Conservation (phyloP, 192 early-diverging fungal genomes). For the Coemansia reversa region DNA sequence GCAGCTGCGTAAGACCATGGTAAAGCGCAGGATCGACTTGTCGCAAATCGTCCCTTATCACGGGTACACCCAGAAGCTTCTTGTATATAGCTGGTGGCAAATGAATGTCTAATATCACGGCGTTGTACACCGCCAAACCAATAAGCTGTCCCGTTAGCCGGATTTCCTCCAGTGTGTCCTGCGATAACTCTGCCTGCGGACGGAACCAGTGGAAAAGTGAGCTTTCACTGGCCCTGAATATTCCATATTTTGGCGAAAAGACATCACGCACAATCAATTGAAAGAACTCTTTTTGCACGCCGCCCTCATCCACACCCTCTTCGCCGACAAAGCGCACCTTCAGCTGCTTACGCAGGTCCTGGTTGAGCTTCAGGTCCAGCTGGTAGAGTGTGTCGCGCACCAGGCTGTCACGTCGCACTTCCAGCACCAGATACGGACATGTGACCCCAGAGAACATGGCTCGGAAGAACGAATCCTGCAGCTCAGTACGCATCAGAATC, state of each 20-base stretch:
- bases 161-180: slow-evolving; percentile 71
- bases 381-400: slow-evolving; percentile 71
- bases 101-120: slow-evolving; percentile 87
- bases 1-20: slow-evolving; percentile 73
- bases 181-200: slow-evolving; percentile 52
- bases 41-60: slow-evolving; percentile 71
- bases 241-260: slow-evolving; percentile 82
- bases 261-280: slow-evolving; percentile 85
- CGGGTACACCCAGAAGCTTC: slow-evolving; percentile 71
- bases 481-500: slow-evolving; percentile 63
- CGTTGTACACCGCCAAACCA: slow-evolving; percentile 91
- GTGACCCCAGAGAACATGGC: slow-evolving; percentile 75
- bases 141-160: slow-evolving; percentile 84
- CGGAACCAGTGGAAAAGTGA: slow-evolving; percentile 85
- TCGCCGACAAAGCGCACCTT: slow-evolving; percentile 89
- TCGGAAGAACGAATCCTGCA: slow-evolving; percentile 77
- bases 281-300: slow-evolving; percentile 94
- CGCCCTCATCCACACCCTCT: slow-evolving; percentile 92
- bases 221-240: slow-evolving; percentile 80
- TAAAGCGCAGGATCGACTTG: slow-evolving; percentile 74
- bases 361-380: slow-evolving; percentile 73
- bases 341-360: slow-evolving; percentile 88
- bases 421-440: slow-evolving; percentile 70
- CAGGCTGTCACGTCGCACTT: slow-evolving; percentile 68
- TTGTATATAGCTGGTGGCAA: slow-evolving; percentile 86